These are phyloP conservation scores for Sugiyamaella castrensis DNA, from an alignment of 1,139 yeast species.

Conservation along the genomic window DNA sequence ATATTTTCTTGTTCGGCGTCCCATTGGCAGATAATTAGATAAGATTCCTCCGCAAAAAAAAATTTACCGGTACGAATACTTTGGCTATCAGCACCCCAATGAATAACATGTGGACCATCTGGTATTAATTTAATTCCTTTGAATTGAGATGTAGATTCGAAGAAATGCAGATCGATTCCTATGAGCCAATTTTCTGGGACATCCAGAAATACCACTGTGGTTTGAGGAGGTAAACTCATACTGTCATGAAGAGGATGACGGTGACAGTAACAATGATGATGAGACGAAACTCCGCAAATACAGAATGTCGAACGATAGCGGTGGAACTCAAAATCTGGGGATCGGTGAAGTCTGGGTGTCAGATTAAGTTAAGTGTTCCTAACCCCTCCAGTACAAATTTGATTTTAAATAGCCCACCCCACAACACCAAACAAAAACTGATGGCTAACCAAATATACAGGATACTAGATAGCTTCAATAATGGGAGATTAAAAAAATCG, in stretches of 20 bases:
- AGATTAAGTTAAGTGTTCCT: no score
- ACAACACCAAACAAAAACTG: no score
- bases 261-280: no score
- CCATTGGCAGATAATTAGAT: conserved; percentile 33
- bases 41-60: conserved; percentile 28
- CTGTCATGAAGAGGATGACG: no score
- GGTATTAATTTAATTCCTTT: conserved; percentile 41
- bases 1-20: conserved; percentile 31
- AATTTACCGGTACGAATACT: conserved; percentile 35
- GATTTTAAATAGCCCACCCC: no score
- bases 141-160: conserved; percentile 36
- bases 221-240: conserved; percentile 32
- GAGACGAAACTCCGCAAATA: no score
- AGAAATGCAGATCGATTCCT: conserved; percentile 43
- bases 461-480: no score
- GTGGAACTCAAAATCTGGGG: no score
- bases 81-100: conserved; percentile 36
- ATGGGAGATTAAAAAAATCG: no score
- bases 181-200: conserved; percentile 36
- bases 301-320: conserved; percentile 1
- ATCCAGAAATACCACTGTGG: conserved; percentile 33
- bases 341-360: no score
- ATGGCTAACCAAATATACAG: no score
- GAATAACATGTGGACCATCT: conserved; percentile 41
- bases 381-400: no score